Evolutionary conservation across 768 basidiomycete genomes (phyloP).

Genomic region (Artomyces pyxidatus): DNA sequence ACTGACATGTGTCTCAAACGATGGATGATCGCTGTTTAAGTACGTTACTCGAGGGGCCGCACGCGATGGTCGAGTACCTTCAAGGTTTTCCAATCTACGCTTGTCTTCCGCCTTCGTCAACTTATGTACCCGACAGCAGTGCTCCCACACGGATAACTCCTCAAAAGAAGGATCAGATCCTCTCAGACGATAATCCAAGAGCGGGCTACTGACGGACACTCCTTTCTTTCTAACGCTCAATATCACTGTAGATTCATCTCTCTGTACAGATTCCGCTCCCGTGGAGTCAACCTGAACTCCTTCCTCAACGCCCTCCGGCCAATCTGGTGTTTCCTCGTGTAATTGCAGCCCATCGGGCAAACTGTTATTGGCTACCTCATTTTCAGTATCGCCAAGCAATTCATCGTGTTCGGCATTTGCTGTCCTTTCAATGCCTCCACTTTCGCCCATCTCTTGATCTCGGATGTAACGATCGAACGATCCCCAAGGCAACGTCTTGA

Average conservation of each 20-base stretch:
- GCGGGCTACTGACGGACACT: neutral
- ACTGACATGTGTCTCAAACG: neutral
- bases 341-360: neutral
- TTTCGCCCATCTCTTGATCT: neutral
- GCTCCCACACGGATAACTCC: neutral
- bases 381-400: neutral
- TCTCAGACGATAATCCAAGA: neutral
- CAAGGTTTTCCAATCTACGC: neutral
- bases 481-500: neutral
- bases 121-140: neutral
- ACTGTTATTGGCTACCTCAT: neutral
- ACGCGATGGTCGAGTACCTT: neutral
- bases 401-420: constrained; percentile 2
- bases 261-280: neutral
- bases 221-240: neutral
- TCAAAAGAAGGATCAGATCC: neutral
- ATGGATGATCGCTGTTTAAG: neutral
- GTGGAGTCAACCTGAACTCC: neutral
- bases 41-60: neutral
- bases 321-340: neutral
- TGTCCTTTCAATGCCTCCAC: neutral
- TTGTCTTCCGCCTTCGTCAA: constrained; percentile 18
- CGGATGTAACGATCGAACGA: neutral
- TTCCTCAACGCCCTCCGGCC: neutral
- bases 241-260: neutral